Evolutionary conservation across 208 protist species (phyloP), one percentile per base, ranked within the genome.

Genomic region (Trypanosoma melophagium): DNA sequence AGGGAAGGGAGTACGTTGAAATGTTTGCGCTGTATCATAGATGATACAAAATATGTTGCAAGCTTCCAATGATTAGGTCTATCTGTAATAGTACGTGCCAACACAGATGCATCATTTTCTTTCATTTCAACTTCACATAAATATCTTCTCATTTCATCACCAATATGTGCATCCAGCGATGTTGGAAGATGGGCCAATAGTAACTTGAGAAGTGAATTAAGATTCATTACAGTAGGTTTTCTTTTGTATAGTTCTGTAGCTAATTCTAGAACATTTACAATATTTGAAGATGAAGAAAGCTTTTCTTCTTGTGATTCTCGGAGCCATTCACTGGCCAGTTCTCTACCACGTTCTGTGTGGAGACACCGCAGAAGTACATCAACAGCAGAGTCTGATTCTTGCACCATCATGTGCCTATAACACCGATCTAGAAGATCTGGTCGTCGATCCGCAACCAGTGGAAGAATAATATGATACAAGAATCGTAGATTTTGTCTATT

Each of bases 401-500:
- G 70, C 7, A 44, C n/a, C 22, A 91, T 49, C 88, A 94, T 91
- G 56, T 89, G 79, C 4, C 70, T 57, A 44, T 90, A 75, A 59
- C 82, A 85, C n/a, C 24, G 22, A 12, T 68, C 31, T 17, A 83
- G 63, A 2, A 49, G 55, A 0, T 73, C 79, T 14, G 85, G 78
- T 24, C 79, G 66, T 55, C 84, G 73, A 41, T 83, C 77, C 16
- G 82, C 66, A 8, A 87, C 83, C 0, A 94, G 56, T 12, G 88
- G 88, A 12, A 91, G 66, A 40, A 94, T 86, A 41, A 91, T 82
- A 69, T 94, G 88, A 56, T 94, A 84, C 12, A 94, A 50, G 64
- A 86, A 85, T 24, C 83, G 78, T 16, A 94, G 71, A 17, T 42
- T 58, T n/a, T 49, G 49, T 47, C 54, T 54, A 19, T 17, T 58